Conservation (phyloP, 2,329 filamentous ascomycete species). For the Alternaria rosae region DNA sequence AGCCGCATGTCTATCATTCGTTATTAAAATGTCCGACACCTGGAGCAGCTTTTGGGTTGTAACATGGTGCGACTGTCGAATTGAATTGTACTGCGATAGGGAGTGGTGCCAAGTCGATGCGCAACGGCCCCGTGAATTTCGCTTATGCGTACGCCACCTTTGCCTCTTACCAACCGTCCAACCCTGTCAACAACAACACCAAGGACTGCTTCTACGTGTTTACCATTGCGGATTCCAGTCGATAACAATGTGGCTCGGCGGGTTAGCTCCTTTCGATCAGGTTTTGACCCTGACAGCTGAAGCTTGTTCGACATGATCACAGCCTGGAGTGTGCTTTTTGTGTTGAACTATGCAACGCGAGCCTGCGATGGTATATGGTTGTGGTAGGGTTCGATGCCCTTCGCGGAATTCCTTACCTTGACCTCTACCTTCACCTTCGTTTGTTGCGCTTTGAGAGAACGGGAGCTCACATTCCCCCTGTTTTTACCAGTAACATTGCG, state of each 20-base stretch:
- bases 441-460: background rate
- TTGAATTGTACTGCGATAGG: slow-evolving; percentile 7
- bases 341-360: slow-evolving; percentile 5
- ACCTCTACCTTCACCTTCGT: background rate
- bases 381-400: background rate
- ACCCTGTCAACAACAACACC: slow-evolving; percentile 9
- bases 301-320: slow-evolving; percentile 15
- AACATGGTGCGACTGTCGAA: slow-evolving; percentile 9
- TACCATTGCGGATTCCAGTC: slow-evolving; percentile 9
- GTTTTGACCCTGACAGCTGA: slow-evolving; percentile 10
- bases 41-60: background rate
- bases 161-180: slow-evolving; percentile 10
- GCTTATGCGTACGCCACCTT: slow-evolving; percentile 15
- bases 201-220: slow-evolving; percentile 4
- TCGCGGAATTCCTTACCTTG: background rate
- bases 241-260: slow-evolving; percentile 2
- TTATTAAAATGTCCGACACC: slow-evolving; percentile 9
- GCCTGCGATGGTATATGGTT: slow-evolving; percentile 10
- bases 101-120: slow-evolving; percentile 20
- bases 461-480: background rate
- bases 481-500: background rate
- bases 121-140: slow-evolving; percentile 22
- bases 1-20: background rate
- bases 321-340: slow-evolving; percentile 23
- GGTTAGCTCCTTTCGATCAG: slow-evolving; percentile 18